Evolutionary conservation across 768 basidiomycete species (phyloP), one percentile per base, ranked within the genome.

Genomic region (Cystofilobasidium bisporidii): DNA sequence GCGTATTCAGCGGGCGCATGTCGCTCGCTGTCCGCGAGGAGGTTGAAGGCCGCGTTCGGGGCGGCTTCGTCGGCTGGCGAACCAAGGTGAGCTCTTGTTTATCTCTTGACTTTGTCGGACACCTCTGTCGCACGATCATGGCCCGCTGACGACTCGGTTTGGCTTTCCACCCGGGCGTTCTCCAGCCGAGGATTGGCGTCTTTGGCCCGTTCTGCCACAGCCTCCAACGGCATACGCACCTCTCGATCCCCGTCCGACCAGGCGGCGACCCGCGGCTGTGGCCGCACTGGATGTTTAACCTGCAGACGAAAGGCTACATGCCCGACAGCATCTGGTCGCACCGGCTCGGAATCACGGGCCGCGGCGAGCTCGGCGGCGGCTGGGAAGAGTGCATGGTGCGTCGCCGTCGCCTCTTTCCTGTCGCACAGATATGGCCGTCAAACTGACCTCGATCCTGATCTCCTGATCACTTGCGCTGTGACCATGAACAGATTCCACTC

Each of bases 281-380:
- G 59, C 59, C 59, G 9, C 59, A 61, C 41, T 61, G 59, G 59
- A 40, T 61, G n/a, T 26, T 61, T 28, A 61, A 61, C 24, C 10
- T 61, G 6, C 59, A 61, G 33, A 61, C 59, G 33, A 43, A 40
- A 15, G 59, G 59, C 14, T 40, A 53, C 24, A 2, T 6, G 50
- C 9, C 11, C 24, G 50, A 53, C 24, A 53, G 50, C 50, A 20
- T 53, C 24, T 53, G 50, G 50, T 12, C 50, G 10, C 50, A 53
- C 17, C 50, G 50, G 50, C 50, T 53, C 12, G 50, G 50, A 3
- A 53, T 53, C 28, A 60, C n/a, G 38, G 40, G 33, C 8, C 8
- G 41, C 38, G 24, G 59, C 20, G 38, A 38, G 33, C 33, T 26
- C 36, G 59, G 59, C 24, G 59, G 59, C 33, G 59, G 57, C 9